Base-by-base conservation (phyloP, 306 rosid genomes). In the Vigna hirtella region DNA sequence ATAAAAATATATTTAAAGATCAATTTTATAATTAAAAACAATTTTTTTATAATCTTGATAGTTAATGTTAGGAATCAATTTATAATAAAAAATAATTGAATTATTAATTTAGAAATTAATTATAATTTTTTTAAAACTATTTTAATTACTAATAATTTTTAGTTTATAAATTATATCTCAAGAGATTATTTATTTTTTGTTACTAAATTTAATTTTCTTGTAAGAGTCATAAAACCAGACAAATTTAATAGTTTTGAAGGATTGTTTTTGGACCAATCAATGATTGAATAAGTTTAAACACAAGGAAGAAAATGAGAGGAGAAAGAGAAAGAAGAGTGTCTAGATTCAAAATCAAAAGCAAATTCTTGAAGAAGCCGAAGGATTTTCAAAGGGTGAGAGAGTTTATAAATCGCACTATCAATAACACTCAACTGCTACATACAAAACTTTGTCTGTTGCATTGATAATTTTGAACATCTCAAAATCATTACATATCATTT, bases 401-500 rank as follows among this genome's bases (percentile, higher is more conserved):
- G 48, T 10, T 11, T 43, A 11, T 2, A 42, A 42, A 43, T 43
- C 1, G 9, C 45, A 11, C 45, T 7, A 40, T 40, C 45, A 40
- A 9, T 40, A 40, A 43, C 14, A 43, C 58, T 17, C 26, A 56
- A 56, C 24, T 56, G 32, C 30, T 22, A 1, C 15, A 56, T 22
- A 13, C 16, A 58, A 28, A 59, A 62, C 28, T 26, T 30, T 15
- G 45, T 62, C 12, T 15, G 36, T 24, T 10, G 36, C 64, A 26
- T 58, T 26, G 6, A 62, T 62, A 28, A 28, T 16, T 3, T 34
- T 34, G 24, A 62, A 15, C 45, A 16, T 34, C 48, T 2, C 30
- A 38, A 64, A 64, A 63, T 63, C 70, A 38, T 64, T 38, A 17
- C 49, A 38, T 64, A 64, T 36, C 28, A 64, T 64, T 26, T 26